These are phyloP conservation scores for Luvunga scandens DNA, from an alignment of 345 rosid species.

Conservation along the genomic window DNA sequence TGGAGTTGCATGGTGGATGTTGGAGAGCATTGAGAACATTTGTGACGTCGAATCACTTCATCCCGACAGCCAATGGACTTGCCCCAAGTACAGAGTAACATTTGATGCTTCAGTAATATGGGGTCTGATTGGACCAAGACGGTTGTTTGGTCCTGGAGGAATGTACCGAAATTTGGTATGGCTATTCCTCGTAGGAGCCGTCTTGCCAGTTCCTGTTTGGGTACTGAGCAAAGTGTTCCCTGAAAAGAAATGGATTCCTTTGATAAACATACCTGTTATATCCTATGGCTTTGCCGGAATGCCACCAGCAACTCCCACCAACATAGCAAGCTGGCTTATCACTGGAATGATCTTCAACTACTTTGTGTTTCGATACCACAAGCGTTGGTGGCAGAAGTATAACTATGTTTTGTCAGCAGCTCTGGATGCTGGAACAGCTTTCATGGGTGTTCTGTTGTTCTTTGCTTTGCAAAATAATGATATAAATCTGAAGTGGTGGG, in stretches of 20 bases:
- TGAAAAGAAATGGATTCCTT: conserved; percentile 88
- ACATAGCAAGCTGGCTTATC: conserved; percentile 93
- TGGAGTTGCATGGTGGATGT: conserved; percentile 99
- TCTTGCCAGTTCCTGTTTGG: conserved; percentile 94
- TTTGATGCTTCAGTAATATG: conserved; percentile 97
- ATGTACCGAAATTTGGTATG: conserved; percentile 89
- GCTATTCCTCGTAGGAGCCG: conserved; percentile 91
- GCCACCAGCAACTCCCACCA: conserved; percentile 99
- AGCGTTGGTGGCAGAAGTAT: conserved; percentile 99
- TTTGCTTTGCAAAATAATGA: conserved; percentile 80
- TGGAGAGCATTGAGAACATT: conserved; percentile 77
- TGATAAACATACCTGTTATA: conserved; percentile 94
- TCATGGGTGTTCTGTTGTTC: conserved; percentile 93
- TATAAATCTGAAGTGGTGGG: conserved; percentile 81
- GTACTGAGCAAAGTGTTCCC: conserved; percentile 80
- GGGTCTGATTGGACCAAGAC: conserved; percentile 87
- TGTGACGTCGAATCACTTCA: conserved; percentile 66
- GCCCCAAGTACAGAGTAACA: conserved; percentile 96
- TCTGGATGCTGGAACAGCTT: conserved; percentile 96
- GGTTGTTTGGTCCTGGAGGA: conserved; percentile 93
- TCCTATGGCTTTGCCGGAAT: conserved; percentile 97
- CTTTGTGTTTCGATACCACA: conserved; percentile 82
- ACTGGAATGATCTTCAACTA: conserved; percentile 94
- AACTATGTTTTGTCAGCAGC: conserved; percentile 96
- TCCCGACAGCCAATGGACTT: conserved; percentile 98